These are phyloP conservation scores for Fremontodendron californicum DNA, from an alignment of 345 rosid species.

Conservation along the genomic window DNA sequence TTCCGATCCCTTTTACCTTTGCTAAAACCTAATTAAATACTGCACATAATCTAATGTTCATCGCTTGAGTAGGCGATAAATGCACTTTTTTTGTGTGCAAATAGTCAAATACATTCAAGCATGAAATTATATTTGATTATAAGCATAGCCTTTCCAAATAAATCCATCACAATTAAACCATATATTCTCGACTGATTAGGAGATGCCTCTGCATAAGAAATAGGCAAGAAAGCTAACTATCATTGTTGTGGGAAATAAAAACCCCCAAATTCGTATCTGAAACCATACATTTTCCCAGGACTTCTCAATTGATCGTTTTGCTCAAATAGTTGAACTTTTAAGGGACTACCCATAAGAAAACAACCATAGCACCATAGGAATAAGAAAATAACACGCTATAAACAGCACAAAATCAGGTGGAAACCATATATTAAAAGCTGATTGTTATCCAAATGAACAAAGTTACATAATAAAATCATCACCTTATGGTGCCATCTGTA, in stretches of 20 bases:
- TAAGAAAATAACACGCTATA: not conserved
- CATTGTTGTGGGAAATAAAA: too few relatives aligned
- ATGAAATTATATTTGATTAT: too few relatives aligned
- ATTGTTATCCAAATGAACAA: conserved; percentile 7
- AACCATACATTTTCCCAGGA: not conserved
- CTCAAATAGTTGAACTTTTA: not conserved
- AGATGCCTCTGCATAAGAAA: too few relatives aligned
- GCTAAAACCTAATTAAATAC: too few relatives aligned
- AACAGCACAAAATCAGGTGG: not conserved
- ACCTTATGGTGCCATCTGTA: conserved; percentile 6
- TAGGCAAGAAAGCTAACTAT: too few relatives aligned
- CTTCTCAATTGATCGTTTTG: not conserved
- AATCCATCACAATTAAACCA: too few relatives aligned
- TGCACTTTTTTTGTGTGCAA: too few relatives aligned
- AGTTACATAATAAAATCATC: not conserved
- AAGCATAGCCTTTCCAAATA: too few relatives aligned
- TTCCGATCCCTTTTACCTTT: not conserved
- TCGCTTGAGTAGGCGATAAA: too few relatives aligned
- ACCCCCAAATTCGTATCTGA: too few relatives aligned
- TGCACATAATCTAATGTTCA: not conserved
- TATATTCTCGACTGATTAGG: too few relatives aligned
- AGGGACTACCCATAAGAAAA: not conserved
- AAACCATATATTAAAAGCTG: conserved; percentile 5
- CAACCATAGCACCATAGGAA: not conserved
- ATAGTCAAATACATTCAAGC: too few relatives aligned